Evolutionary conservation across 768 basidiomycete genomes (phyloP).

Genomic region (Serpula lacrymans): DNA sequence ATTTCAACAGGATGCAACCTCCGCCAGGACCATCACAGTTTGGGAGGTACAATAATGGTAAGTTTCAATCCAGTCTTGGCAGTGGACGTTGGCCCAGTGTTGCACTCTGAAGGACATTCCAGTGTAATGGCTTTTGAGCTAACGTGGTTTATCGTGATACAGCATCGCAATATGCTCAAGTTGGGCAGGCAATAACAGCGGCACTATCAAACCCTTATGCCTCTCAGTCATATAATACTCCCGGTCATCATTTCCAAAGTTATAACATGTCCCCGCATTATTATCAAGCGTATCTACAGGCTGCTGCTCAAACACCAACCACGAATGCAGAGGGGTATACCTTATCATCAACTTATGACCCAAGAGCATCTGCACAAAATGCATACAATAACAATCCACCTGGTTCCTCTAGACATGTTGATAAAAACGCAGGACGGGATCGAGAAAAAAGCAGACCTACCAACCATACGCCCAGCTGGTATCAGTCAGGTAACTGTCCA

Average conservation of each 20-base stretch:
- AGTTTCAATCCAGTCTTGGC: too few relatives aligned
- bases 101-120: too few relatives aligned
- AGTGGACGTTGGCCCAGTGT: too few relatives aligned
- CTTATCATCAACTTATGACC: conserved; percentile 35
- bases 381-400: neutral
- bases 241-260: too few relatives aligned
- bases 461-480: conserved; percentile 43
- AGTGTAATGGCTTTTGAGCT: too few relatives aligned
- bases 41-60: too few relatives aligned
- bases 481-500: conserved; percentile 55
- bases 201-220: conserved; percentile 27
- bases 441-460: conserved; percentile 10
- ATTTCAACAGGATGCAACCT: too few relatives aligned
- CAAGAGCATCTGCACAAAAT: conserved; percentile 7
- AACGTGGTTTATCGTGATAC: too few relatives aligned
- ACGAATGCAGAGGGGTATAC: conserved; percentile 35
- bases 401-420: too few relatives aligned
- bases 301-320: conserved; percentile 14
- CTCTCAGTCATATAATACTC: conserved; percentile 22
- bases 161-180: neutral
- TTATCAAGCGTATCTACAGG: conserved; percentile 51
- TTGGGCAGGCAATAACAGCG: conserved; percentile 14
- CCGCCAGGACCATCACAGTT: too few relatives aligned
- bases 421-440: conserved; percentile 2
- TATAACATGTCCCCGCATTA: conserved; percentile 47